Base-by-base conservation (phyloP, 768 basidiomycete species). In the Hygrophorus pudorinus region DNA sequence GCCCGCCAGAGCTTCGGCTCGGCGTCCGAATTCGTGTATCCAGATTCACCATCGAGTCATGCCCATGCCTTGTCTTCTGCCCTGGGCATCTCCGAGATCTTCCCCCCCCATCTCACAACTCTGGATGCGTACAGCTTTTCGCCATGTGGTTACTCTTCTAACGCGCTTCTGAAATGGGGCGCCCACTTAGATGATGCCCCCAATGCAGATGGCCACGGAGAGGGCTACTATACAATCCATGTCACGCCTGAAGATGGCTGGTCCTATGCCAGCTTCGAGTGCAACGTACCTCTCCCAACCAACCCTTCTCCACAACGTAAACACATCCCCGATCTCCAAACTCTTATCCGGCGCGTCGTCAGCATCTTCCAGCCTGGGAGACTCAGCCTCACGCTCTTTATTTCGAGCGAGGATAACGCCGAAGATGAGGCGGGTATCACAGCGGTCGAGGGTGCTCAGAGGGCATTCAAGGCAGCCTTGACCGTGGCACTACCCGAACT, bases 261-360 rank as follows among this genome's bases (percentile, higher is more conserved):
- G 86, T 96, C 92, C 37, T 99, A 96, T 62, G 96, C 96, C 51
- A 90, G 86, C 56, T 98, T 99, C 68, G 96, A 99, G 65, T 94
- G 90, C 68, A 99, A 99, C 63, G 79, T 96, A n/a, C 89, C 89
- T 3, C 67, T 83, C 35, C 59, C 62, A 20, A 61, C 67, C 12
- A 65, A 65, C 44, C 56, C 60, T 44, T 48, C 53, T 32, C 48
- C 59, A 38, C 52, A 54, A 7, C 43, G 49, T 38, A 56, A 59
- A 30, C 52, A 60, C 18, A 74, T 86, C 33, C 91, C 89, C 20
- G 81, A 89, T 61, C 66, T 98, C 36, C 69, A 76, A 53, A 79
- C 81, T 13, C 78, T 97, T 45, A 75, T 98, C 46, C 79, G 80
- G 50, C 84, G 88, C 45, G 92, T 99, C 24, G 87, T 97, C 24